A percentile compares a stretch with the other conserved stretches of the same genome.
phyloP scores from a whole-genome alignment of 2,329 filamentous ascomycete genomes.

The Penicillium sp. region DNA sequence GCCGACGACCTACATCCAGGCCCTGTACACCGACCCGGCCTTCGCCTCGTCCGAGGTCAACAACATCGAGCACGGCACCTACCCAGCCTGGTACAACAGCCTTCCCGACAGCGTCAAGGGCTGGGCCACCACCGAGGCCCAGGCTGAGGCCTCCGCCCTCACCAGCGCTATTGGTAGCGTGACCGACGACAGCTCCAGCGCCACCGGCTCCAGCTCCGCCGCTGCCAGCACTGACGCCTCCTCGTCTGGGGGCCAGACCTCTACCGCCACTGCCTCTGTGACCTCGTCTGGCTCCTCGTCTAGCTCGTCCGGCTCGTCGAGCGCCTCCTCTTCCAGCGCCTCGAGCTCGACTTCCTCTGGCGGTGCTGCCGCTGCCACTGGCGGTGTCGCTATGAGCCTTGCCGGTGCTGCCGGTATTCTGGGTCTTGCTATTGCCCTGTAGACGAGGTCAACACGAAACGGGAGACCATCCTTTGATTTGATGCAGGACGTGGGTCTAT shows the following conservation, averaged over 20 bases:
- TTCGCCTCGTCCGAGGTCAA: constrained; percentile 10
- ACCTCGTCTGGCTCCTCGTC: constrained; percentile 4
- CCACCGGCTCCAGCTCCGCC: neutral
- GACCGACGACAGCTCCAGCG: neutral
- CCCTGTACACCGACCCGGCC: constrained; percentile 8
- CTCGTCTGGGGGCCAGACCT: neutral
- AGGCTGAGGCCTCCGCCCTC: constrained; percentile 7
- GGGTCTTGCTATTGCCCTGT: constrained; percentile 21
- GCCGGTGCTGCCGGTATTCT: constrained; percentile 19
- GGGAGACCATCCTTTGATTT: too few relatives aligned
- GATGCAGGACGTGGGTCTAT: too few relatives aligned
- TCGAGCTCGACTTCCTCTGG: neutral
- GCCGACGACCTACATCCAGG: constrained; percentile 10
- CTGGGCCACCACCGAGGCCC: constrained; percentile 13
- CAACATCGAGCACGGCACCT: constrained; percentile 11
- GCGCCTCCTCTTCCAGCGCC: constrained; percentile 5
- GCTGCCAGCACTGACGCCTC: constrained; percentile 5
- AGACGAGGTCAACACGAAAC: too few relatives aligned
- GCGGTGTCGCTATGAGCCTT: constrained; percentile 15
- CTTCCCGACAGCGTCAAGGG: constrained; percentile 15
- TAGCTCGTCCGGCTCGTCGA: constrained; percentile 2
- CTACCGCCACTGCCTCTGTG: constrained; percentile 3
- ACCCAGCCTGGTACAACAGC: constrained; percentile 19
- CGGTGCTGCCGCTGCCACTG: constrained; percentile 5
- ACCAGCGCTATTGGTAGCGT: constrained; percentile 1